Conservation (phyloP, 2,329 filamentous ascomycete species). For the Aspergillus arachidicola region DNA sequence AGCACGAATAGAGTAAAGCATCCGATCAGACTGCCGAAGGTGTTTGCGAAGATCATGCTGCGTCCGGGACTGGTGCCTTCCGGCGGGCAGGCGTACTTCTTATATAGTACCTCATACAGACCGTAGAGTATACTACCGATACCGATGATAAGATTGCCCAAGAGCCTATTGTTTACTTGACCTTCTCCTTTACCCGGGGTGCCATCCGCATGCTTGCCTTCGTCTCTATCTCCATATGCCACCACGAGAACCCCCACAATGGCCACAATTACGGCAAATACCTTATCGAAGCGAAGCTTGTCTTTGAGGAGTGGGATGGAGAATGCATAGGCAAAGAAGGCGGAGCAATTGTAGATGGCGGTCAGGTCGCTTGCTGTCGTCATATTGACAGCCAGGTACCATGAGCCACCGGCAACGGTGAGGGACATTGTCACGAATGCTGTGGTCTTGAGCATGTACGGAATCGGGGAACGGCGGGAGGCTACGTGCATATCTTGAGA, state of each 20-base stretch:
- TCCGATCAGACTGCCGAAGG: slow-evolving; percentile 86
- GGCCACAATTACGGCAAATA: slow-evolving; percentile 81
- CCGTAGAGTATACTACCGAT: slow-evolving; percentile 90
- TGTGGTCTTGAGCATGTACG: slow-evolving; percentile 79
- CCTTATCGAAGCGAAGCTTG: slow-evolving; percentile 80
- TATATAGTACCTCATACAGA: slow-evolving; percentile 96
- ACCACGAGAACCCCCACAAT: slow-evolving; percentile 92
- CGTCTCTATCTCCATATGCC: slow-evolving; percentile 79
- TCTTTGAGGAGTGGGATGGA: slow-evolving; percentile 88
- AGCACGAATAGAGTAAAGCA: slow-evolving; percentile 81
- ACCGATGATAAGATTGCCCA: slow-evolving; percentile 92
- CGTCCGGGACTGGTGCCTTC: slow-evolving; percentile 81
- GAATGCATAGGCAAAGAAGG: slow-evolving; percentile 98
- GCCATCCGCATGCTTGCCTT: slow-evolving; percentile 47
- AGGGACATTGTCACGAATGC: slow-evolving; percentile 81
- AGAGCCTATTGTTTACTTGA: slow-evolving; percentile 67
- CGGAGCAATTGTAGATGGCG: slow-evolving; percentile 98
- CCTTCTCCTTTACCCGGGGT: slow-evolving; percentile 45
- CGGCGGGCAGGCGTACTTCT: slow-evolving; percentile 87
- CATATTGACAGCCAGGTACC: slow-evolving; percentile 93
- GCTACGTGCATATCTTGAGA: slow-evolving; percentile 70
- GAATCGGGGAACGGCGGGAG: slow-evolving; percentile 54
- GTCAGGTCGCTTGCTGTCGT: slow-evolving; percentile 93
- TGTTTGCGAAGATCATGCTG: slow-evolving; percentile 95
- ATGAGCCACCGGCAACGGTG: slow-evolving; percentile 87